Base-by-base conservation (phyloP, 495 filamentous ascomycete species). In the Trichocladium uniseriatum region DNA sequence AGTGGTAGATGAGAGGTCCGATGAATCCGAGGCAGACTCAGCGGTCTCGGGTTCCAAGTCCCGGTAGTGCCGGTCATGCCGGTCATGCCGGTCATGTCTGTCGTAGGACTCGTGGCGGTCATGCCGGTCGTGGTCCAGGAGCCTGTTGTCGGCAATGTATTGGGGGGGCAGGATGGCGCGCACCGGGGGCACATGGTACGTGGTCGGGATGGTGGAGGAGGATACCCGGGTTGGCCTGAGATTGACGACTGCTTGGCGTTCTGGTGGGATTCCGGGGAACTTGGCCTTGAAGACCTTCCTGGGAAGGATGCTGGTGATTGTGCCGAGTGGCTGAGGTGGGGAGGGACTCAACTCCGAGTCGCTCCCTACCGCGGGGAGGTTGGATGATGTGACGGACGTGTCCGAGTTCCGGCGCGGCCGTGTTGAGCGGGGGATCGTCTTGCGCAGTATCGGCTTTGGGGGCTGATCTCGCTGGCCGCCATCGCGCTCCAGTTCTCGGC, bases 1-100 rank as follows among this genome's bases (percentile, higher is more conserved):
- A 7, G 71, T 74, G 51, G 63, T 74, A 40, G 67, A 52, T 14
- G 71, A 74, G 22, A 73, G 59, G 24, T 70, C 65, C 0, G 71
- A 74, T 0, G 64, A 63, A 14, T 64, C 64, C 1, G 70, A 72
- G 37, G 69, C 60, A 18, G 70, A 69, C 50, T 71, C 71, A n/a
- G n/a, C n/a, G 15, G 68, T 71, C 38, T 70, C 67, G 1, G 55
- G 51, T 43, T 65, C 63, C 6, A 36, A 39, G 39, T 58, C 54
- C 14, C 29, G 43, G 49, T 58, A 54, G 34, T 36, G 57, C 41
- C 49, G 53, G 44, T 64, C 58, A 27, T 50, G 52, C 34, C 44
- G 44, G 31, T 51, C 50, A 31, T 59, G 52, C 11, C 38, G 38
- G 15, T 51, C 46, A 18, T 52, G 35, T n/a, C n/a, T n/a, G n/a